These are phyloP conservation scores for Nakazawaea molendinolei DNA, from an alignment of 805 yeast species.

Conservation along the genomic window DNA sequence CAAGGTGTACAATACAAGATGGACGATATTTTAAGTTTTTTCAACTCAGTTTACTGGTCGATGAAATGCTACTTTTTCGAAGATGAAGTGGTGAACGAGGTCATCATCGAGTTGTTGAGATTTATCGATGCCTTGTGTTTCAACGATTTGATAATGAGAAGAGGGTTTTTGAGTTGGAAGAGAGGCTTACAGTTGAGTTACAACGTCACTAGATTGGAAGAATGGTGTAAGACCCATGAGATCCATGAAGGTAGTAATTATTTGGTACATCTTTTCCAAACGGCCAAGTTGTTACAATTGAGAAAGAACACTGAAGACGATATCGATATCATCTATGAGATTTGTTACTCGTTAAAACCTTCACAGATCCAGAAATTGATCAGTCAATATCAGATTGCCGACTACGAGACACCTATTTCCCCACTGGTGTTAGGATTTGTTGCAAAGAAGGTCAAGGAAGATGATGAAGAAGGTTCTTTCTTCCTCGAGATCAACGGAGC, in stretches of 20 bases:
- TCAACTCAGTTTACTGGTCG: slow-evolving; percentile 88
- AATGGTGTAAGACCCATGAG: slow-evolving; percentile 95
- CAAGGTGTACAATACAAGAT: slow-evolving; percentile 71
- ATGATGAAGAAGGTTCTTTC: slow-evolving; percentile 47
- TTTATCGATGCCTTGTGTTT: slow-evolving; percentile 91
- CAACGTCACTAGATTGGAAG: slow-evolving; percentile 93
- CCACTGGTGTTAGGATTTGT: slow-evolving; percentile 74
- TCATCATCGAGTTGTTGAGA: slow-evolving; percentile 73
- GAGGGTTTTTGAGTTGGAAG: slow-evolving; percentile 94
- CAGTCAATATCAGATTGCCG: slow-evolving; percentile 84
- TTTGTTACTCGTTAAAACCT: slow-evolving; percentile 90
- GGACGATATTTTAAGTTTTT: slow-evolving; percentile 89
- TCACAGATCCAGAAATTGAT: slow-evolving; percentile 92
- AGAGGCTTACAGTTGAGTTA: slow-evolving; percentile 95
- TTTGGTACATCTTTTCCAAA: slow-evolving; percentile 82
- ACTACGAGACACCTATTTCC: slow-evolving; percentile 88
- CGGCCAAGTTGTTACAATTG: slow-evolving; percentile 87
- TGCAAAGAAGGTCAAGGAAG: slow-evolving; percentile 68
- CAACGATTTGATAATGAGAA: slow-evolving; percentile 91
- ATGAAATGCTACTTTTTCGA: slow-evolving; percentile 89
- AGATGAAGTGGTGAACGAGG: slow-evolving; percentile 75
- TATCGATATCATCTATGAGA: slow-evolving; percentile 86
- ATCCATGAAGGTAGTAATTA: slow-evolving; percentile 81
- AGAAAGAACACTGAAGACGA: slow-evolving; percentile 86
- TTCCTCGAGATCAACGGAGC: slow-evolving; percentile 65